These are phyloP conservation scores for Fusarium lyarnte DNA, from an alignment of 2,329 filamentous ascomycete genomes.

Conservation along the genomic window DNA sequence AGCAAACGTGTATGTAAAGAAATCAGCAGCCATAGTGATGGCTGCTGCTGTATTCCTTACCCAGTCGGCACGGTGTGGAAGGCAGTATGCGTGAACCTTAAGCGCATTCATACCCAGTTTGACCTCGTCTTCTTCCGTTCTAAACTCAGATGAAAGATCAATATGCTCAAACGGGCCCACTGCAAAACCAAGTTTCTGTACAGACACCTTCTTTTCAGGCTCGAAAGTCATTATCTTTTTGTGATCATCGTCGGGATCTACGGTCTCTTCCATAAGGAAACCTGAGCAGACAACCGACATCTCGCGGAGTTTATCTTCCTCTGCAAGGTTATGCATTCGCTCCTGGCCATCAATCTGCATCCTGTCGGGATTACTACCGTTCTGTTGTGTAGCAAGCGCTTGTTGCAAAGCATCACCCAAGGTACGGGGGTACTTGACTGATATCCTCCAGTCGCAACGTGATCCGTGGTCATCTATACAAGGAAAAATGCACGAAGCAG, in stretches of 20 bases:
- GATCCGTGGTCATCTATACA: constrained; percentile 88
- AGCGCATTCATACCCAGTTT: constrained; percentile 88
- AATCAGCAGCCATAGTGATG: constrained; percentile 87
- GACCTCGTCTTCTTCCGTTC: constrained; percentile 90
- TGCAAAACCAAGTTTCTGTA: constrained; percentile 92
- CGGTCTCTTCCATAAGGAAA: constrained; percentile 82
- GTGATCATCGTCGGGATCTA: constrained; percentile 78
- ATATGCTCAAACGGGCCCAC: constrained; percentile 95
- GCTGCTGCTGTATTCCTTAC: constrained; percentile 88
- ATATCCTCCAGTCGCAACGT: constrained; percentile 87
- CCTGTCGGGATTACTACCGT: constrained; percentile 49
- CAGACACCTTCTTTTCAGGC: constrained; percentile 77
- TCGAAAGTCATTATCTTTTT: constrained; percentile 91
- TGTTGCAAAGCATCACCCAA: constrained; percentile 78
- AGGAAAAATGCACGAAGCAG: constrained; percentile 87
- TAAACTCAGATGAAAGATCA: constrained; percentile 83
- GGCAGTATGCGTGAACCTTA: constrained; percentile 89
- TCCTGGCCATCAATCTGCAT: constrained; percentile 55
- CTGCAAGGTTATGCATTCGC: constrained; percentile 59
- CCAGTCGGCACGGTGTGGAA: constrained; percentile 83
- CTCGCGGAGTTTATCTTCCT: constrained; percentile 88
- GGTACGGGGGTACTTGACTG: constrained; percentile 85
- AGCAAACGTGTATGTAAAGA: constrained; percentile 87
- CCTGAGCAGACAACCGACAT: constrained; percentile 93
- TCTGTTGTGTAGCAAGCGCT: constrained; percentile 55